phyloP scores from a whole-genome alignment of 345 rosid genomes.

The Brassica carinata region DNA sequence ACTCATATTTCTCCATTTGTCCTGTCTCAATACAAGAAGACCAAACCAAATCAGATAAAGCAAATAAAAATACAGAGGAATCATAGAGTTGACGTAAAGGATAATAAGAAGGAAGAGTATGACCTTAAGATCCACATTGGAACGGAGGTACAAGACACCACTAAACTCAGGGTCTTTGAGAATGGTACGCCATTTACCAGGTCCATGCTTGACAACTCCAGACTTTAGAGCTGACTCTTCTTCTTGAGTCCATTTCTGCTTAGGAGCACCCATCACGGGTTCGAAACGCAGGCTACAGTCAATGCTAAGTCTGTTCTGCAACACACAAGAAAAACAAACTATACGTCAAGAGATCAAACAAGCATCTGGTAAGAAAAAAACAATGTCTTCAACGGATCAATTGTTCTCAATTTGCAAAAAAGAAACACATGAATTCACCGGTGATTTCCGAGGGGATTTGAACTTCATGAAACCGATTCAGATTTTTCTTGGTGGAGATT shows the following conservation, averaged over 20 bases:
- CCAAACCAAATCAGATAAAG: conserved; percentile 5
- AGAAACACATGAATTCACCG: conserved; percentile 24
- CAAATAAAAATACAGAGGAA: conserved; percentile 1
- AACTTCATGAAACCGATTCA: background rate
- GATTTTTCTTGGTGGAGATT: background rate
- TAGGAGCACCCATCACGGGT: conserved; percentile 87
- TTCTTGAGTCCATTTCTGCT: conserved; percentile 98
- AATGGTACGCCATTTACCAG: conserved; percentile 98
- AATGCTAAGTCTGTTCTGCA: conserved; percentile 24
- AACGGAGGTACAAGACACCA: conserved; percentile 77
- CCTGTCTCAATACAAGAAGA: conserved; percentile 48
- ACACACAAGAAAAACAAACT: background rate
- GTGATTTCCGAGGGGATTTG: background rate
- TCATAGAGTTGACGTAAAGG: background rate
- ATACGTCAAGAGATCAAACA: conserved; percentile 11
- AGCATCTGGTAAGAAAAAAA: conserved; percentile 4
- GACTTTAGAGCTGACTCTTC: conserved; percentile 95
- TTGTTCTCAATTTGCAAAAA: background rate
- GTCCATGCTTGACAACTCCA: conserved; percentile 95
- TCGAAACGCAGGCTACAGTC: background rate
- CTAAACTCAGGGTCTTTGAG: conserved; percentile 96
- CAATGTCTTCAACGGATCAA: background rate
- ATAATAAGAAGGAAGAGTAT: conserved; percentile 16
- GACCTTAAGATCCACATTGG: conserved; percentile 99
- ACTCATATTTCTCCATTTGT: conserved; percentile 99